Conservation (phyloP, 2,329 filamentous ascomycete species). For the Beauveria australis region DNA sequence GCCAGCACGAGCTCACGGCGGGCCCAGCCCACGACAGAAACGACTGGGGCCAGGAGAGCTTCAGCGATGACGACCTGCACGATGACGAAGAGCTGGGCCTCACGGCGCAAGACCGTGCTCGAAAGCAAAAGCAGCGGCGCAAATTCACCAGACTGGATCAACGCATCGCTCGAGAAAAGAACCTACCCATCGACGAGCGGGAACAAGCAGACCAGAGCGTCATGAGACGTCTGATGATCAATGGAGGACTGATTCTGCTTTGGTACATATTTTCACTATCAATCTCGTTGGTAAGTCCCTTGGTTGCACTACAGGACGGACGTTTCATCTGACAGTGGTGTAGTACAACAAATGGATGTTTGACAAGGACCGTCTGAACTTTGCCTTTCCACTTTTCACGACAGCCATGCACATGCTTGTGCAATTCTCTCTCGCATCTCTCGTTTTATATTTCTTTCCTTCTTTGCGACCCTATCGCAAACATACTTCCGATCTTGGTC, state of each 20-base stretch:
- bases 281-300: slow-evolving; percentile 71
- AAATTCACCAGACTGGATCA: slow-evolving; percentile 63
- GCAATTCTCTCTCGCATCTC: slow-evolving; percentile 71
- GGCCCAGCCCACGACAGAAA: slow-evolving; percentile 18
- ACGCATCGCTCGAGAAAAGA: slow-evolving; percentile 53
- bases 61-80: slow-evolving; percentile 64
- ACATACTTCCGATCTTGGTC: slow-evolving; percentile 39
- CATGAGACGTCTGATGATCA: slow-evolving; percentile 59
- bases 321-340: slow-evolving; percentile 41
- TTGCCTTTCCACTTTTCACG: slow-evolving; percentile 90
- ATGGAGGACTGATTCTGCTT: slow-evolving; percentile 70
- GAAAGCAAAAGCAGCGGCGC: slow-evolving; percentile 57
- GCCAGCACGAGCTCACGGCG: slow-evolving; percentile 27
- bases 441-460: slow-evolving; percentile 76
- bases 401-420: slow-evolving; percentile 94
- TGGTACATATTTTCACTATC: slow-evolving; percentile 92
- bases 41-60: slow-evolving; percentile 41
- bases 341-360: slow-evolving; percentile 99
- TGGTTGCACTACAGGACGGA: background rate
- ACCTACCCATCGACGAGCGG: slow-evolving; percentile 61
- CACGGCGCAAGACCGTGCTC: slow-evolving; percentile 62
- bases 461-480: slow-evolving; percentile 61
- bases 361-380: slow-evolving; percentile 73
- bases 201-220: slow-evolving; percentile 70
- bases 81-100: slow-evolving; percentile 89